Evolutionary conservation across 2,329 filamentous ascomycete species (phyloP), one percentile per base, ranked within the genome.

Genomic region (Gnomoniopsis sp.): DNA sequence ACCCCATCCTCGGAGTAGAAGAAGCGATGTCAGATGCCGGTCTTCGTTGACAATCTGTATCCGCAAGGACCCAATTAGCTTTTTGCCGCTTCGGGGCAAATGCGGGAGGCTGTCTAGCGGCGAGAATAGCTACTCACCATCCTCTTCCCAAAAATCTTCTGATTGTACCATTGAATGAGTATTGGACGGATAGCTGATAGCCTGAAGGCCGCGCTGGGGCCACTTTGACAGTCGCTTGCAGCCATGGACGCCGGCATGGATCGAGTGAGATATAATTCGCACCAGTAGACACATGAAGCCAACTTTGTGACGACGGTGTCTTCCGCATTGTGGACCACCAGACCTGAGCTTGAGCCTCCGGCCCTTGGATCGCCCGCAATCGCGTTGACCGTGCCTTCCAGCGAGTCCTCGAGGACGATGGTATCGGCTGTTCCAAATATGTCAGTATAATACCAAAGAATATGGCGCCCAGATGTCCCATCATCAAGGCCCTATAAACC

Each of bases 11-110:
- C 65, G 65, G 3, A 72, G 63, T 3, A 74, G 65, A 1, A 74
- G 64, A 10, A 69, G 68, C 10, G 72, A 74, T 0, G 71, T 74
- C 4, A 74, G 64, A 55, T 74, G 72, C 10, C 72, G 69, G 57
- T 74, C 72, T 58, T 74, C 72, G 56, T 74, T 74, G 36, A 74
- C 67, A 49, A 73, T 65, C 53, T 55, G 14, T n/a, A 11, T 17
- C 3, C 0, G 2, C 30, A 34, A 46, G 43, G 19, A 11, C n/a
- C 10, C 26, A 4, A 8, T 30, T 30, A 30, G 26, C 26, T 30
- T 30, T 30, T 30, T 30, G 38, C 14, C 0, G 10, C 17, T 19
- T 2, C 15, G 30, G 10, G 1, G 19, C 17, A 19, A 22, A 38
- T 10, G 7, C 12, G 38, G 38, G n/a, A 15, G 12, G 38, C 6